A percentile compares a stretch with the other conserved stretches of the same genome.
Evolutionary conservation across 164 flowering plant genomes (phyloP).

Genomic region (Litsea cubeba): DNA sequence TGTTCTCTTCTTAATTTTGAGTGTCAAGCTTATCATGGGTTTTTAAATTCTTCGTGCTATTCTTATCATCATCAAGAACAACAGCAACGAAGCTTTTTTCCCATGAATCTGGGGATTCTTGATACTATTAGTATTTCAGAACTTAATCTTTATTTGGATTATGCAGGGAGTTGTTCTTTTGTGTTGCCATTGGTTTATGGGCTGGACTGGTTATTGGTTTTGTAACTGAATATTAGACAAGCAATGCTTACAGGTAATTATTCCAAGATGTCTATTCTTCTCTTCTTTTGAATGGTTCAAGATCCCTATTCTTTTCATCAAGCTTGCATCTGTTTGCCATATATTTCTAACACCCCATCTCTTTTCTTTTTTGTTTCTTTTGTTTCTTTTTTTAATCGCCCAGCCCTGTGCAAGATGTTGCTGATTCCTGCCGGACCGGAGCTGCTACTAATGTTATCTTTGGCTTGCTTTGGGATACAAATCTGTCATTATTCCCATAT

Average conservation of each 20-base stretch:
- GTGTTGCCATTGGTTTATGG: constrained; percentile 55
- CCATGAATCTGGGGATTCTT: no score
- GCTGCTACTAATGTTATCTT: constrained; percentile 58
- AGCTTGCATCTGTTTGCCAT: neutral
- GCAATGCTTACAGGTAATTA: constrained; percentile 53
- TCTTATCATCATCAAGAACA: no score
- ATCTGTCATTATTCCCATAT: no score
- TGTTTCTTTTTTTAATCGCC: neutral
- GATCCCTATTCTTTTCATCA: neutral
- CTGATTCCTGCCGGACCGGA: constrained; percentile 61
- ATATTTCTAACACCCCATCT: neutral
- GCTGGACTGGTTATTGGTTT: constrained; percentile 54
- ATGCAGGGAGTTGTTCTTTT: constrained; percentile 46
- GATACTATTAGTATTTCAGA: neutral
- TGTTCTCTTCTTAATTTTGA: no score
- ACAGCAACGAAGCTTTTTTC: neutral
- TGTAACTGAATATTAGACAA: constrained; percentile 50
- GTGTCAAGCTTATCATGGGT: no score
- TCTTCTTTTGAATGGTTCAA: neutral
- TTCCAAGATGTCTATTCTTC: neutral
- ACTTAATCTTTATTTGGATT: neutral
- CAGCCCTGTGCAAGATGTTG: constrained; percentile 67
- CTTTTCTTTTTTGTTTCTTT: no score
- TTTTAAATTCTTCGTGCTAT: no score
- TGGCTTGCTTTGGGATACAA: no score